Evolutionary conservation across 257 asterid genomes (phyloP).

Genomic region (Petunia axillaris): DNA sequence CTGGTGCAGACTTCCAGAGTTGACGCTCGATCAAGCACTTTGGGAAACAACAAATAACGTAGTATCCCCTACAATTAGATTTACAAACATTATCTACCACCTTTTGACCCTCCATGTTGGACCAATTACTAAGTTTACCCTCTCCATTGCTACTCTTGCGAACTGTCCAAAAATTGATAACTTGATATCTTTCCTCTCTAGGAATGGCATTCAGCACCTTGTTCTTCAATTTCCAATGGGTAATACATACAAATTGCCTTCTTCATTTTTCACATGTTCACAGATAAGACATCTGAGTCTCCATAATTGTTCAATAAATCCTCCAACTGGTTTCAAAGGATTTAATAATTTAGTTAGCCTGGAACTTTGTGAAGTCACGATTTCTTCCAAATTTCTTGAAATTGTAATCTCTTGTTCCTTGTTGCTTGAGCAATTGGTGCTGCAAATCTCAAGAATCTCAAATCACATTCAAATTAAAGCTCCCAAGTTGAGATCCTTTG

Average conservation of each 20-base stretch:
- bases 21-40: too few relatives aligned
- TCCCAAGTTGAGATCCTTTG: too few relatives aligned
- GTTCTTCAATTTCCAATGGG: not conserved
- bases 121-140: slow-evolving; percentile 17
- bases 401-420: not conserved
- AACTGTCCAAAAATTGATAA: slow-evolving; percentile 17
- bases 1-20: too few relatives aligned
- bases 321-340: slow-evolving; percentile 24
- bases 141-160: slow-evolving; percentile 7
- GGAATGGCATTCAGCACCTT: slow-evolving; percentile 15
- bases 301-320: slow-evolving; percentile 5
- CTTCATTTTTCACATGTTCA: slow-evolving; percentile 14
- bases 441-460: slow-evolving; percentile 4
- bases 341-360: not conserved
- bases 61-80: not conserved
- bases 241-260: not conserved
- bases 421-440: not conserved
- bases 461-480: too few relatives aligned
- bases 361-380: not conserved
- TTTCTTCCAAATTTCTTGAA: not conserved
- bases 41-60: not conserved
- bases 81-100: not conserved
- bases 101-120: slow-evolving; percentile 23
- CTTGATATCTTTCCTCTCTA: not conserved
- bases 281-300: not conserved